Evolutionary conservation across 2,329 filamentous ascomycete genomes (phyloP), one percentile per base, ranked within the genome.

Genomic region (Sarocladium kiliense): DNA sequence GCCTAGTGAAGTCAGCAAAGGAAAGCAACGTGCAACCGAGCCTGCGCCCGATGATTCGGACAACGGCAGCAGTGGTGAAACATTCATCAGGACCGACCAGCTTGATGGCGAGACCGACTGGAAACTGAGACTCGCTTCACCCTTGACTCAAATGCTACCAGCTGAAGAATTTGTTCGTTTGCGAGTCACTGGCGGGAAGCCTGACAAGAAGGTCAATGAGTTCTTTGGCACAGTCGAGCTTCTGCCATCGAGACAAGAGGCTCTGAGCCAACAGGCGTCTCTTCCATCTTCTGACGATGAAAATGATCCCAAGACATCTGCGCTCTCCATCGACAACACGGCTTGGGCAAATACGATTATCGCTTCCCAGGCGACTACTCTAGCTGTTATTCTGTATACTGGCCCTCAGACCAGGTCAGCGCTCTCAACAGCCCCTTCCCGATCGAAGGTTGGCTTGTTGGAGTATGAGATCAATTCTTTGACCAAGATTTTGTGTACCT

Each of bases 301-400:
- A 19, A 60, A 60, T 18, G 61, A 71, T 16, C 14, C 18, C 4
- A 81, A 81, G 56, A 89, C 87, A 4, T 82, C 86, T 2, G 85
- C 92, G 1, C 77, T 99, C 36, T 90, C 84, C 1, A 97, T 99
- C 59, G 94, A 99, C 71, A 97, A 99, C 66, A 97, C 94, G 7
- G 94, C 95, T 10, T 99, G 95, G 94, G 93, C 93, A 18, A 99
- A 97, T 67, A 99, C 94, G 0, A 89, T 99, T 23, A 88, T 99
- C 58, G 94, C 94, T 1, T 97, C 93, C 1, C 94, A 92, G 67
- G 93, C 89, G 1, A 89, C 84, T 3, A 94, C 94, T 0, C 78
- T 96, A 57, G 93, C 92, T 2, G 90, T 92, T 1, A 89, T 99
- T 53, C 80, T 99, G 58, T 99, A 99, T 69, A 97, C 94, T 3